Conservation (phyloP, 2,329 filamentous ascomycete genomes). For the Septoria linicola region DNA sequence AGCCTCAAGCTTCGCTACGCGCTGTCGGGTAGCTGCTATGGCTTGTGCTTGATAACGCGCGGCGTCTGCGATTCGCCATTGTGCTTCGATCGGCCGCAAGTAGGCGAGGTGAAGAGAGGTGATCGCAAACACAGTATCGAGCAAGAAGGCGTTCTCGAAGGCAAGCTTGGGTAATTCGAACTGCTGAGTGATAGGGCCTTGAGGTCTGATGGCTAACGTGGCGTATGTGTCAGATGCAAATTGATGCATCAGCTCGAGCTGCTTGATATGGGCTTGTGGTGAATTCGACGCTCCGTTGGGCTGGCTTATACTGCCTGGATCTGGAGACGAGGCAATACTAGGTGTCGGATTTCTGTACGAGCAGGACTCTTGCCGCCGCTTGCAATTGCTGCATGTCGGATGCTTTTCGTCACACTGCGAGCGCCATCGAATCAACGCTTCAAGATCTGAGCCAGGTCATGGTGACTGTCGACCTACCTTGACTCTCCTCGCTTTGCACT, state of each 20-base stretch:
- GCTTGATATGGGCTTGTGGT: constrained; percentile 19
- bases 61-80: constrained; percentile 20
- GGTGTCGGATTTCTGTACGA: constrained; percentile 24
- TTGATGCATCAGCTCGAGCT: constrained; percentile 30
- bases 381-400: constrained; percentile 25
- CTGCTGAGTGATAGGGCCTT: constrained; percentile 10
- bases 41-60: constrained; percentile 22
- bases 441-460: not conserved
- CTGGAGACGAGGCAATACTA: constrained; percentile 16
- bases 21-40: constrained; percentile 19
- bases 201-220: constrained; percentile 14
- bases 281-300: constrained; percentile 5
- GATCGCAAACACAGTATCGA: constrained; percentile 28
- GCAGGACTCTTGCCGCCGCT: constrained; percentile 27
- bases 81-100: constrained; percentile 16
- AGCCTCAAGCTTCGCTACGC: constrained; percentile 18
- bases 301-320: constrained; percentile 12
- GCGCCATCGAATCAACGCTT: not conserved
- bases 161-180: constrained; percentile 26
- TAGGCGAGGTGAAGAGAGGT: constrained; percentile 28
- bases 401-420: constrained; percentile 22
- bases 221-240: constrained; percentile 24
- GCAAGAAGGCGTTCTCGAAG: constrained; percentile 23
- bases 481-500: constrained; percentile 33
- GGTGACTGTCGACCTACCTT: constrained; percentile 22